Evolutionary conservation across 345 rosid genomes (phyloP).

Genomic region (Citropsis articulata): DNA sequence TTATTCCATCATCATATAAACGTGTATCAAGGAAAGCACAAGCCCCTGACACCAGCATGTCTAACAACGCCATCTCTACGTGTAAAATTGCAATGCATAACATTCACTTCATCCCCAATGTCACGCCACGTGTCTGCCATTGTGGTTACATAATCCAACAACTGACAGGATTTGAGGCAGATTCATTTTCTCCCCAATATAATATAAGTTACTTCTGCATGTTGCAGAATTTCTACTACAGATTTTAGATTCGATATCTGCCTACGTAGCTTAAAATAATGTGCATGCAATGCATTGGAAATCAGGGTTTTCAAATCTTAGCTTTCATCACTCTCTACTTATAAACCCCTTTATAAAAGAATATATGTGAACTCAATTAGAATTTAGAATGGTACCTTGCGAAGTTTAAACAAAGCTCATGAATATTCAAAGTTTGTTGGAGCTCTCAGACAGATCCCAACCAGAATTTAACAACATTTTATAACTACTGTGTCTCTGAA

Average conservation of each 20-base stretch:
- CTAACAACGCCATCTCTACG: slow-evolving; percentile 2
- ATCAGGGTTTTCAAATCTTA: neutral
- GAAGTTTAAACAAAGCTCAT: neutral
- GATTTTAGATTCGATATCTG: neutral
- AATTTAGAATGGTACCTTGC: neutral
- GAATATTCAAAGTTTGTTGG: slow-evolving; percentile 57
- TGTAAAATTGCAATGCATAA: neutral
- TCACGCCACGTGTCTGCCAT: slow-evolving; percentile 1
- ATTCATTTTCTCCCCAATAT: neutral
- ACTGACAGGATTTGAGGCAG: slow-evolving; percentile 3
- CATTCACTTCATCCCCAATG: neutral
- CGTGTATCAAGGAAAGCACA: neutral
- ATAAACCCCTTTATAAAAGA: neutral
- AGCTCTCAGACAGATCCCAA: slow-evolving; percentile 34
- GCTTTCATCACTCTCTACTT: neutral
- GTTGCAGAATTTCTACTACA: neutral
- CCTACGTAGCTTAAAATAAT: neutral
- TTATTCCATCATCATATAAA: neutral
- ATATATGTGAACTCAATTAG: slow-evolving; percentile 11
- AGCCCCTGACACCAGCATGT: slow-evolving; percentile 2
- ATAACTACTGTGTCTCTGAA: slow-evolving; percentile 14
- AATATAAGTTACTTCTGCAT: neutral
- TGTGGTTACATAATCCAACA: neutral
- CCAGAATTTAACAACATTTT: slow-evolving; percentile 41
- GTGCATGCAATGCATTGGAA: neutral